A percentile compares a stretch with the other conserved stretches of the same genome.
These are phyloP conservation scores for Ophiostoma australiae DNA, from an alignment of 2,329 filamentous ascomycete species.

Conservation along the genomic window DNA sequence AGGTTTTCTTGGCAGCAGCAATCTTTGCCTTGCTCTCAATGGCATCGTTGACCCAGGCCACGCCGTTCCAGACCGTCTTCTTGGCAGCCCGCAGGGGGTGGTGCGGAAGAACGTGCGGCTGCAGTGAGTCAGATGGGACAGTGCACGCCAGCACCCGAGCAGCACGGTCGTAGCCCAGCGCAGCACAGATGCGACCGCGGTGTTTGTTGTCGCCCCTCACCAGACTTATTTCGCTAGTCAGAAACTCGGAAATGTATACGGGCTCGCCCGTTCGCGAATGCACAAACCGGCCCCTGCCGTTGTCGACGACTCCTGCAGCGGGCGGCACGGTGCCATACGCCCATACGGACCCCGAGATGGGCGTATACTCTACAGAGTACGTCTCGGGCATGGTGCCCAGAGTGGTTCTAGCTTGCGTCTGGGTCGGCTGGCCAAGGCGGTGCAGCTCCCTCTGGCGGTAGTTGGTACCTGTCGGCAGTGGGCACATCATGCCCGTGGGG, in stretches of 20 bases:
- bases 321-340: constrained; percentile 66
- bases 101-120: not conserved
- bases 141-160: constrained; percentile 60
- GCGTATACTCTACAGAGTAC: constrained; percentile 11
- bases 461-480: constrained; percentile 29
- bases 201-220: constrained; percentile 61
- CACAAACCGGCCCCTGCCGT: constrained; percentile 60
- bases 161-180: constrained; percentile 71
- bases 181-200: constrained; percentile 68
- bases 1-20: not conserved
- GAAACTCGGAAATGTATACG: constrained; percentile 52
- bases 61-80: constrained; percentile 38
- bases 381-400: constrained; percentile 26
- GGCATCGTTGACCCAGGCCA: constrained; percentile 37
- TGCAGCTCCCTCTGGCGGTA: constrained; percentile 31
- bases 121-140: constrained; percentile 8
- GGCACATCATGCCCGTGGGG: constrained; percentile 30
- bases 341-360: constrained; percentile 68
- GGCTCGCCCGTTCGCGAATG: constrained; percentile 69
- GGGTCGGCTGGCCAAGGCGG: constrained; percentile 30
- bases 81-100: not conserved
- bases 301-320: constrained; percentile 50
- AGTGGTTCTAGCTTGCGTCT: constrained; percentile 32
- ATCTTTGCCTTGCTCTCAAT: not conserved
- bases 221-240: constrained; percentile 26